Evolutionary conservation across 129 eudicot species (phyloP), one percentile per base, ranked within the genome.

Genomic region (Helianthus tuberosus): DNA sequence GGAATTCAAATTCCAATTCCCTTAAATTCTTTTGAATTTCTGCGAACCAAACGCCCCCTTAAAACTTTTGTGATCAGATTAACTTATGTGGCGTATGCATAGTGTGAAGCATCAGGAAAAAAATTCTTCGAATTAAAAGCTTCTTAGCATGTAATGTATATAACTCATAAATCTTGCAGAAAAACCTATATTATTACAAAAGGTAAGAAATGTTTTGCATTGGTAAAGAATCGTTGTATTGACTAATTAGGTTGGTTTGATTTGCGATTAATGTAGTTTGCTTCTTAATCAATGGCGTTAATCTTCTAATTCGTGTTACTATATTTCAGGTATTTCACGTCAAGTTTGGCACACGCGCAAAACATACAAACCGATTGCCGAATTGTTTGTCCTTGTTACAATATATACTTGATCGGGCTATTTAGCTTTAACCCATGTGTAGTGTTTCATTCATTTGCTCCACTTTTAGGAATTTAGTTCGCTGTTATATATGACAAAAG

Each of bases 321-420:
- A 64, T 50, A 70, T 23, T 25, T 78, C 29, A 41, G 53, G 74
- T 47, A 71, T 52, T 52, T 78, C 44, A 64, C 41, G 66, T 52
- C 66, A 78, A 78, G 61, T 78, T 50, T 71, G 77, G 76, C 62
- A 70, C 77, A 59, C 66, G 84, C 77, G 73, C 79, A 54, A 83
- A 82, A 68, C 72, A 84, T 57, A 72, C 77, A 74, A 68, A 55
- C 36, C 68, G 68, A 73, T 72, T 72, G 63, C 69, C 79, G 14
- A 69, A 57, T 74, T 11, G 10, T 67, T 63, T 84, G 82, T 51
- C 73, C 27, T 47, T 64, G 76, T 73, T 50, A 69, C 7, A 67
- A 62, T 14, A 11, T 15, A 65, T 62, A 66, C 70, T 66, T 49
- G 54, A 66, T 71, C 43, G 55, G 75, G 36, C 50, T 60, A 77